Base-by-base conservation (phyloP, 2,329 filamentous ascomycete species). In the Boeremia exigua region DNA sequence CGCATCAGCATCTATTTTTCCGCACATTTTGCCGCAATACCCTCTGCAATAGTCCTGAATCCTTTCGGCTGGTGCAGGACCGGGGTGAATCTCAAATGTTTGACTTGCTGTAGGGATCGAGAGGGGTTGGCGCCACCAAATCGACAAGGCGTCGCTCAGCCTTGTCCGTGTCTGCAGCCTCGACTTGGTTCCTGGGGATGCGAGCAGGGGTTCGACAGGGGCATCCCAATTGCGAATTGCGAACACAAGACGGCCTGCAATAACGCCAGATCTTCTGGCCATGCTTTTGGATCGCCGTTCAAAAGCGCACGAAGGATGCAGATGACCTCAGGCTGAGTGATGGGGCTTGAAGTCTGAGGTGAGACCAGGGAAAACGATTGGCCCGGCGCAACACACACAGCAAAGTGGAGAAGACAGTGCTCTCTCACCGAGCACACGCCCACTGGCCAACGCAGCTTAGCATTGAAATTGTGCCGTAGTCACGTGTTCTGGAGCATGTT, bases 91-190 rank as follows among this genome's bases (percentile, higher is more conserved):
- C 19, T 51, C 34, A 46, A 37, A 51, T 56, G n/a, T 38, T 47
- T 43, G 28, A 33, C 19, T 27, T 43, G 29, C 25, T 42, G 43
- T 47, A 29, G 23, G 47, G 37, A 27, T 25, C 43, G 10, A n/a
- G 15, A 36, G 17, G 36, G 45, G 29, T 11, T n/a, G 30, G 46
- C 34, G 36, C 40, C 10, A 34, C 42, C 25, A 25, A 19, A 17
- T 48, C 47, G 27, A 30, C 34, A 47, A 33, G 12, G 42, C 34
- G 37, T 39, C 17, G 43, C 37, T 17, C 44, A 42, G 46, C 53
- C 53, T 50, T 50, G 53, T 56, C 40, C 29, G 47, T 55, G 47
- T 51, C 36, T 43, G 37, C 43, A 48, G 42, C 47, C 53, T 56
- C 53, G 48, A 43, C 37, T 51, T 56, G 47, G 37, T 48, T 46